Conservation (phyloP, 768 basidiomycete genomes). For the Phanerochaete sordida region DNA sequence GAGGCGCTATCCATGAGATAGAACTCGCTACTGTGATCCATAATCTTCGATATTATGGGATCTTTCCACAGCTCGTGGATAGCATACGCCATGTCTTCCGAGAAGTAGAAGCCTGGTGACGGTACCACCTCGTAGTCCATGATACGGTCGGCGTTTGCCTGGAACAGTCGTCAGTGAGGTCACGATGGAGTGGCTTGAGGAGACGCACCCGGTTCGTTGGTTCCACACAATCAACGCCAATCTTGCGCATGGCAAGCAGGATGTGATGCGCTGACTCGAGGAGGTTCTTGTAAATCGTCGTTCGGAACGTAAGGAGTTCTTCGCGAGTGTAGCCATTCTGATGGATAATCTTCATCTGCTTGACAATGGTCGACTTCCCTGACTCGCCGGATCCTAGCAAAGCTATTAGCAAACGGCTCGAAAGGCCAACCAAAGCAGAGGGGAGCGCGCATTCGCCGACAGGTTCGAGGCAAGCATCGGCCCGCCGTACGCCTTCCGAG, state of each 20-base stretch:
- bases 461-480: too few species aligned
- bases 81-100: conserved; percentile 64
- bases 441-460: too few species aligned
- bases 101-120: conserved; percentile 43
- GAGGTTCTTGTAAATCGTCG: conserved; percentile 82
- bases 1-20: conserved; percentile 94
- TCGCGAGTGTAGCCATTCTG: conserved; percentile 82
- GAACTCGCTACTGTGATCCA: conserved; percentile 69
- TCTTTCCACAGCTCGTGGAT: conserved; percentile 71
- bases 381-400: conserved; percentile 85
- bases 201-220: conserved; percentile 55
- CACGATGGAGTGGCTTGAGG: not conserved
- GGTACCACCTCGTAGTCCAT: conserved; percentile 53
- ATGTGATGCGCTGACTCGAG: conserved; percentile 87
- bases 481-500: too few species aligned
- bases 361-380: conserved; percentile 94
- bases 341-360: conserved; percentile 99
- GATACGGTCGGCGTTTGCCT: conserved; percentile 55
- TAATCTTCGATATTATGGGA: conserved; percentile 46
- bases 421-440: too few species aligned
- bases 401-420: not conserved
- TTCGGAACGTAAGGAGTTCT: conserved; percentile 73
- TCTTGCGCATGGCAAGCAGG: conserved; percentile 81
- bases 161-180: not conserved
- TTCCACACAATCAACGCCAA: conserved; percentile 73